Conservation (phyloP, 2,329 filamentous ascomycete genomes). For the Cladobotryum mycophilum region DNA sequence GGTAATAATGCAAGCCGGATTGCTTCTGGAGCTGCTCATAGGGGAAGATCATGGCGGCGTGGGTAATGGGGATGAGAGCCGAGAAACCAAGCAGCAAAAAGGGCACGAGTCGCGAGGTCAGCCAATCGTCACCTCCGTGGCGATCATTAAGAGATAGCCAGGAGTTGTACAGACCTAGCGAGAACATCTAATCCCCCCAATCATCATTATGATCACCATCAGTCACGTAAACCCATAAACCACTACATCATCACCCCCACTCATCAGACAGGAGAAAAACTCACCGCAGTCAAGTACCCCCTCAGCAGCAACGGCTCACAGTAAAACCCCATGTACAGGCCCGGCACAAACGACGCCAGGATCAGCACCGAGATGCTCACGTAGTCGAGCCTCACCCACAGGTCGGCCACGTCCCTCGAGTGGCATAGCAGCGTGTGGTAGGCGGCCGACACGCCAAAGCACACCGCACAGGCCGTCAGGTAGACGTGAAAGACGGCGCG, state of each 20-base stretch:
- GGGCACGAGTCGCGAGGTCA: slow-evolving; percentile 28
- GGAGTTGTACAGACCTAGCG: not conserved
- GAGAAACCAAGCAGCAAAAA: slow-evolving; percentile 34
- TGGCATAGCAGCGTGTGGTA: slow-evolving; percentile 37
- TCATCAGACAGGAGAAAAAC: too few relatives aligned
- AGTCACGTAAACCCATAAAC: too few relatives aligned
- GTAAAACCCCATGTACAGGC: slow-evolving; percentile 35
- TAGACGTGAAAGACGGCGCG: slow-evolving; percentile 34
- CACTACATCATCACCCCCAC: too few relatives aligned
- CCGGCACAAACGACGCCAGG: slow-evolving; percentile 32
- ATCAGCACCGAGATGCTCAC: slow-evolving; percentile 32
- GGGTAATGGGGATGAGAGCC: slow-evolving; percentile 32
- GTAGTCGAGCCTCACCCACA: slow-evolving; percentile 34
- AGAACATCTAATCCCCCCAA: slow-evolving; percentile 14
- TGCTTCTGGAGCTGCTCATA: slow-evolving; percentile 32
- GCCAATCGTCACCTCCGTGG: slow-evolving; percentile 18
- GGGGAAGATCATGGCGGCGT: slow-evolving; percentile 31
- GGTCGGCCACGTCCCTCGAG: slow-evolving; percentile 26
- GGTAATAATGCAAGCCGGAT: slow-evolving; percentile 34
- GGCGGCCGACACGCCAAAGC: slow-evolving; percentile 30
- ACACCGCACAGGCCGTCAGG: slow-evolving; percentile 29
- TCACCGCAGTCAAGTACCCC: not conserved
- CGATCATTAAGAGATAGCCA: not conserved
- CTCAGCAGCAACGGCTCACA: slow-evolving; percentile 19
- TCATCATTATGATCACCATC: too few relatives aligned